Base-by-base conservation (phyloP, 148 eudicot species). In the Vaccinium myrtillus region DNA sequence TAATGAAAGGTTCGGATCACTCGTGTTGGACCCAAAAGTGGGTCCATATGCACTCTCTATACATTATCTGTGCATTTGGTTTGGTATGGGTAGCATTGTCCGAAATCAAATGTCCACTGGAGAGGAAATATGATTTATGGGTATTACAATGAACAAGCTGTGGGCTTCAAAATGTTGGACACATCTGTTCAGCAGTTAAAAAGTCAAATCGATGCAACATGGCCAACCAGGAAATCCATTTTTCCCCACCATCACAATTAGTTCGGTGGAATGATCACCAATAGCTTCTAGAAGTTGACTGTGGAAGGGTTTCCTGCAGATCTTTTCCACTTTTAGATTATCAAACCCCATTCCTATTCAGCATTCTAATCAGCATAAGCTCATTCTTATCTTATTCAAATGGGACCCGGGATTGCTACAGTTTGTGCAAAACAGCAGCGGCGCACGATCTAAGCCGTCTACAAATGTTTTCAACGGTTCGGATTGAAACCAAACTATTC, bases 201-300 rank as follows among this genome's bases (percentile, higher is more conserved):
- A 27, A 53, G 63, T 78, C 81, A 78, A 78, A 78, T 18, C 14
- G 46, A 27, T 16, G 12, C 30, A 78, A 25, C 69, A 63, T 8
- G 39, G 81, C 27, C 46, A 51, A 53, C 39, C 1, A 2, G 39
- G 63, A 25, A 27, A 50, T 78, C 36, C 46, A 43, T 53, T 6
- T 73, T 54, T 53, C 39, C 58, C 58, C 81, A 25, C 58, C n/a
- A 53, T 53, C 46, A 27, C 5, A 10, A 69, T 27, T 11, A 27
- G 8, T 27, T 51, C 19, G 23, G 63, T 78, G 81, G 81, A 30
- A 53, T 13, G 46, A 53, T 30, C 43, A 54, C 63, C 61, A 53
- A 53, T 2, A 32, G 12, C 27, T 53, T 53, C 81, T 53, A 54
- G 63, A 78, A 78, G 81, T 78, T 78, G 46, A 54, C 81, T 53